phyloP scores from a whole-genome alignment of 345 rosid species.

The Eucalyptus camaldulensis region DNA sequence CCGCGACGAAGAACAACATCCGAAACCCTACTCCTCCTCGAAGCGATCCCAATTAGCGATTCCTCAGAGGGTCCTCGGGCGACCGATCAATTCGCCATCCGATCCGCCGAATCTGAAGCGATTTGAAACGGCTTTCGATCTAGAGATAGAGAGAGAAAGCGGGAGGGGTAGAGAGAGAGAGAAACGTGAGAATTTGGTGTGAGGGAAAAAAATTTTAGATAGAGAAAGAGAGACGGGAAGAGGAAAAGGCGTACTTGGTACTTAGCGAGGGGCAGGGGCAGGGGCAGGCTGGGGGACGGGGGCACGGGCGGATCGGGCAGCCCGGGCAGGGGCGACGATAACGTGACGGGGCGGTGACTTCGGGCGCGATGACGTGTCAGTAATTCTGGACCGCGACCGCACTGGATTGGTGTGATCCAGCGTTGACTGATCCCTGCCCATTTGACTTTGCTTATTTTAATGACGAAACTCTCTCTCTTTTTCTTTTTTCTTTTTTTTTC shows the following conservation, averaged over 20 bases:
- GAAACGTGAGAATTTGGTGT: background rate
- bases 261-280: slow-evolving; percentile 1
- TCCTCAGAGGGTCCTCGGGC: background rate
- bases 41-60: background rate
- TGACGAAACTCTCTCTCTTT: background rate
- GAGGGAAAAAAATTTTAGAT: background rate
- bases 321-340: slow-evolving; percentile 22
- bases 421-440: slow-evolving; percentile 3
- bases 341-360: slow-evolving; percentile 13
- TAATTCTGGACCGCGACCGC: background rate
- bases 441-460: background rate
- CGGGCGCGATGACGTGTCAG: background rate
- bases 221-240: slow-evolving; percentile 11
- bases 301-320: slow-evolving; percentile 43
- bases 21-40: background rate
- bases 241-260: background rate
- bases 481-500: no score
- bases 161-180: background rate
- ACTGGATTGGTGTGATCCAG: background rate
- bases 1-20: background rate
- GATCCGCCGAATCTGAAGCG: background rate
- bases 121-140: background rate
- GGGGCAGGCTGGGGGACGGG: slow-evolving; percentile 6
- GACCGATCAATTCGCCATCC: background rate
- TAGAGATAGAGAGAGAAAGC: background rate